These are phyloP conservation scores for Cytospora paraplurivora DNA, from an alignment of 2,329 filamentous ascomycete genomes.

Conservation along the genomic window DNA sequence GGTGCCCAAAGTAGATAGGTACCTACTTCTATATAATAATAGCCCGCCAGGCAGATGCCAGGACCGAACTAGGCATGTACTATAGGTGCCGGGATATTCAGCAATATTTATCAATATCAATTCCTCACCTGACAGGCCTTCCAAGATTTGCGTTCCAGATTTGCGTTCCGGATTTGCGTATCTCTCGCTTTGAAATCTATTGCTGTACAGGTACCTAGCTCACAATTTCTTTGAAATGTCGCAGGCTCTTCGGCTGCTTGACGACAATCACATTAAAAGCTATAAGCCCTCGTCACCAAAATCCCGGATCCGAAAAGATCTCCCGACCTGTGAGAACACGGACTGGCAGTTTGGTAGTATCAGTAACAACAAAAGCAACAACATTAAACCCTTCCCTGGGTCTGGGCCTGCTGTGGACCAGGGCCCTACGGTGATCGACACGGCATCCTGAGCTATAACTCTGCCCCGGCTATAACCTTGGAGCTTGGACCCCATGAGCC, in stretches of 20 bases:
- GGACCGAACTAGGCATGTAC: not conserved
- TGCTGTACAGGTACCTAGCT: too few relatives aligned
- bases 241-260: not conserved
- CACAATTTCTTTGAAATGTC: too few relatives aligned
- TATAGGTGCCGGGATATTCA: too few relatives aligned
- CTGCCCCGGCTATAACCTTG: constrained; percentile 14
- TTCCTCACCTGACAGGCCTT: too few relatives aligned
- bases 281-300: not conserved
- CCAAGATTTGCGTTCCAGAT: too few relatives aligned
- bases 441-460: constrained; percentile 21
- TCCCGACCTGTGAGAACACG: not conserved
- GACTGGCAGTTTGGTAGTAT: not conserved
- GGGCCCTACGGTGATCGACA: constrained; percentile 21
- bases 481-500: constrained; percentile 18
- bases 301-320: not conserved
- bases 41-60: not conserved
- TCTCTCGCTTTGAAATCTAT: too few relatives aligned
- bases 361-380: not conserved
- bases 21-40: not conserved
- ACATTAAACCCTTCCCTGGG: not conserved
- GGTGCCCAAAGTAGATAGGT: not conserved
- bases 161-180: too few relatives aligned
- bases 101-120: too few relatives aligned
- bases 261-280: not conserved
- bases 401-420: constrained; percentile 2